Evolutionary conservation across 208 protist species (phyloP), one percentile per base, ranked within the genome.

Genomic region (Herpetomonas muscarum): DNA sequence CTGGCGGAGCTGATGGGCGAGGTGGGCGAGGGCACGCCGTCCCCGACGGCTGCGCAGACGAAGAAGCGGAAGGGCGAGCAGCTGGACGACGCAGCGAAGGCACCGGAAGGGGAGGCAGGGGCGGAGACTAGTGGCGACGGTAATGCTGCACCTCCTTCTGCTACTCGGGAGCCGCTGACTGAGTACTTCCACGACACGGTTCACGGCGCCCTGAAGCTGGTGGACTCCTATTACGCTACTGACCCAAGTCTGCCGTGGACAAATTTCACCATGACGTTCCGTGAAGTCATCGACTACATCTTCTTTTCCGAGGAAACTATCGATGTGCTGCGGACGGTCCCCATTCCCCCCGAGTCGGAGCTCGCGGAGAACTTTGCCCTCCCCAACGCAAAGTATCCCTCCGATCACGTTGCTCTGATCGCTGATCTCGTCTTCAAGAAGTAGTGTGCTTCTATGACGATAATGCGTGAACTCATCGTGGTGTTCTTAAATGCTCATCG

Each of bases 271-370:
- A 76, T 89, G 58, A 85, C 79, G 26, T 97, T 97, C 48, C 74
- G 79, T 15, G 88, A 91, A 58, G 82, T 91, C 26, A 85, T 97
- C 55, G 91, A 97, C 67, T 94, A 97, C 71, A 75, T 97, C 52
- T 85, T 94, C 64, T 84, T 90, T 45, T 74, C 73, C 13, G 50
- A 61, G 5, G 64, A 75, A 30, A 70, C 50, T 13, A n/a, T 92
- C 2, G 76, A 85, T 31, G 80, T 90, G n/a, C 21, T 83, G 30
- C 67, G 73, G 17, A 85, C 82, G 13, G 55, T 94, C 22, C 85
- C 86, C 15, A 91, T 92, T 51, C 91, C 91, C 1, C 65, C 75
- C 1, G 81, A 88, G 52, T 51, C 55, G 25, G 87, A 92, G 67
- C 50, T 97, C 24, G 59, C 67, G 0, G 75, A 82, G 54, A 81